These are phyloP conservation scores for Ophiostoma quercus DNA, from an alignment of 2,329 filamentous ascomycete genomes.

Conservation along the genomic window DNA sequence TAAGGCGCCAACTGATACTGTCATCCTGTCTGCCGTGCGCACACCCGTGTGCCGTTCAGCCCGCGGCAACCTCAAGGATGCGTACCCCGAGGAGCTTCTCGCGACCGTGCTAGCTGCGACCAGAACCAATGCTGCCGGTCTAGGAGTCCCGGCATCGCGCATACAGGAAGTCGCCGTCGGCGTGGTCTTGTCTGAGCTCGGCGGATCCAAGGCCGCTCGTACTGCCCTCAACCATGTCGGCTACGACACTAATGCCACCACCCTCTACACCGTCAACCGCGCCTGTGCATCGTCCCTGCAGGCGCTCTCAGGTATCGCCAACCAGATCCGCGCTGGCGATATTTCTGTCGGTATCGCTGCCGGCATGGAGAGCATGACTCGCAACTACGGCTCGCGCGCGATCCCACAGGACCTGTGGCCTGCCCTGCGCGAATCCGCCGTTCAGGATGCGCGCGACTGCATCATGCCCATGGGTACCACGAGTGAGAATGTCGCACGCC, in stretches of 20 bases:
- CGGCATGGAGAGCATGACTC: conserved; percentile 94
- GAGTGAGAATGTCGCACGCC: conserved; percentile 75
- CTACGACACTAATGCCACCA: conserved; percentile 59
- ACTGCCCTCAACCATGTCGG: conserved; percentile 87
- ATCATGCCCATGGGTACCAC: conserved; percentile 94
- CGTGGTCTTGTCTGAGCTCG: conserved; percentile 84
- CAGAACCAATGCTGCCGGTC: conserved; percentile 53
- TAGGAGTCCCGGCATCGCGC: conserved; percentile 61
- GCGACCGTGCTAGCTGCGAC: conserved; percentile 62
- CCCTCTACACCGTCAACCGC: conserved; percentile 82
- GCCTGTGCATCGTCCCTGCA: conserved; percentile 77
- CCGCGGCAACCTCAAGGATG: conserved; percentile 78
- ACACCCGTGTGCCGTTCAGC: conserved; percentile 80
- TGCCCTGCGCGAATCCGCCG: conserved; percentile 57
- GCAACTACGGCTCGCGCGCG: conserved; percentile 80
- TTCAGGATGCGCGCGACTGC: conserved; percentile 72
- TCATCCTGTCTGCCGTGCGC: conserved; percentile 84
- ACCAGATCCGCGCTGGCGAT: conserved; percentile 67
- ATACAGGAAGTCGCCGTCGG: conserved; percentile 82
- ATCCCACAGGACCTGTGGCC: conserved; percentile 81
- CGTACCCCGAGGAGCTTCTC: conserved; percentile 86
- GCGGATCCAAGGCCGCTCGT: conserved; percentile 81
- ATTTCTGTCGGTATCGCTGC: conserved; percentile 73
- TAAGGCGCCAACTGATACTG: conserved; percentile 74
- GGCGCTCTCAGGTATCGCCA: conserved; percentile 67